Conservation (phyloP, 352 stramenopile genomes). For the Pythium insidiosum region DNA sequence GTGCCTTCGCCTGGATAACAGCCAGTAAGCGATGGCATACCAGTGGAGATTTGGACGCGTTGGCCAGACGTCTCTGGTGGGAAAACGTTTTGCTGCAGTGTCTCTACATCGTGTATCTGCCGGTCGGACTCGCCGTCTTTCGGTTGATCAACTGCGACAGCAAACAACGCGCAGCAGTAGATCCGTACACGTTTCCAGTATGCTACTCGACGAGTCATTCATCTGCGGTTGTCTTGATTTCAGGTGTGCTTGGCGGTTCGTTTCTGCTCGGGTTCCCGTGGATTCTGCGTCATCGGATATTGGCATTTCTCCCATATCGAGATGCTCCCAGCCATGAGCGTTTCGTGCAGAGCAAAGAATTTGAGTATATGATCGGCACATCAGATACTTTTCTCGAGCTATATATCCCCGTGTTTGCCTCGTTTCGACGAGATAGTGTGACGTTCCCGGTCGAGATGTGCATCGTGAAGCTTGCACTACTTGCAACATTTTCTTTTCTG, state of each 20-base stretch:
- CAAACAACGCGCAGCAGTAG: constrained; percentile 28
- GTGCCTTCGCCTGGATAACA: neutral
- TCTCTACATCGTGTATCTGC: constrained; percentile 45
- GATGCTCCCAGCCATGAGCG: constrained; percentile 31
- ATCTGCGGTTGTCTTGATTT: constrained; percentile 22
- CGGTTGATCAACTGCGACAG: constrained; percentile 50
- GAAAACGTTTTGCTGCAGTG: constrained; percentile 42
- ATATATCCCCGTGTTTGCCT: constrained; percentile 42
- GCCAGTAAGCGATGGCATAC: constrained; percentile 8
- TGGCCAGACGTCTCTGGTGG: constrained; percentile 17
- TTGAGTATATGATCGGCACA: constrained; percentile 42
- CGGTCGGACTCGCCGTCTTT: constrained; percentile 46
- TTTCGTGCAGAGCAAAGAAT: constrained; percentile 37
- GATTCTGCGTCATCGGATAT: constrained; percentile 26
- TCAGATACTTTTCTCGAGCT: constrained; percentile 54
- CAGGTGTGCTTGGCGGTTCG: constrained; percentile 21
- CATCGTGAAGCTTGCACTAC: constrained; percentile 33
- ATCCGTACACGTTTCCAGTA: constrained; percentile 18
- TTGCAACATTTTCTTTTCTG: constrained; percentile 41
- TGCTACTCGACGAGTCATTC: constrained; percentile 27
- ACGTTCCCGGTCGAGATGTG: constrained; percentile 28
- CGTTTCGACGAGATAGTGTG: constrained; percentile 26
- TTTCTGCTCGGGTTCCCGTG: constrained; percentile 43
- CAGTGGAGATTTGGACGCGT: constrained; percentile 17
- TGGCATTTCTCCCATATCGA: constrained; percentile 17